Base-by-base conservation (phyloP, 192 early-diverging fungal species). In the Entomortierella lignicola region DNA sequence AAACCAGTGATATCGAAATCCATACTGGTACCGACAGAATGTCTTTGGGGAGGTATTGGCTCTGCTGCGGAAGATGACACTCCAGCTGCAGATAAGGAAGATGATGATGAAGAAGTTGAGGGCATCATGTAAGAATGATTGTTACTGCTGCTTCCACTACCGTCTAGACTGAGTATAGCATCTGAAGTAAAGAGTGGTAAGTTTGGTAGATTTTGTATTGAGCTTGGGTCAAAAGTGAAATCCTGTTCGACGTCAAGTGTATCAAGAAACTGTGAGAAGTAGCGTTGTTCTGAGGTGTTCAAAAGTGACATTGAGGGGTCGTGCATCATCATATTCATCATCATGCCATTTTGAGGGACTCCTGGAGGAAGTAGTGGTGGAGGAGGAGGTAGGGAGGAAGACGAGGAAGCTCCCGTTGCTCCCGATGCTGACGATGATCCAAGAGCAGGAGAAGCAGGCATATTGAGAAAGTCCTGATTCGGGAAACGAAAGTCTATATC, bases 231-330 rank as follows among this genome's bases (percentile, higher is more conserved):
- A 34, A 74, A 74, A 2, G 67, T 69, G 39, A 72, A 61, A 59
- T 87, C 84, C 54, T 82, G 82, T 55, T 85, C 86, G 18, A 85
- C 70, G 37, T 82, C 83, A 44, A 87, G 71, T 12, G 81, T 69
- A 56, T 87, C 86, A 63, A 87, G 50, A 65, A 87, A 87, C 66
- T 87, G 77, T 39, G 75, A 77, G 51, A 87, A 85, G 31, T 79
- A 75, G 27, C 69, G 77, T 59, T 84, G 86, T 37, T 87, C 86
- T 18, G 75, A 79, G 1, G 75, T 62, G 21, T 79, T 58, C 57
- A 79, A 79, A 13, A 79, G 60, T 4, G 39, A 44, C 62, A 79
- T 70, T 0, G 67, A 64, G 4, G 74, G 74, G 30, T 77, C 64
- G 20, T 39, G 29, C 60, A 66, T 70, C 69, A 71, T 71, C 69